Conservation (phyloP, 495 filamentous ascomycete species). For the Trichoderma parareesei region DNA sequence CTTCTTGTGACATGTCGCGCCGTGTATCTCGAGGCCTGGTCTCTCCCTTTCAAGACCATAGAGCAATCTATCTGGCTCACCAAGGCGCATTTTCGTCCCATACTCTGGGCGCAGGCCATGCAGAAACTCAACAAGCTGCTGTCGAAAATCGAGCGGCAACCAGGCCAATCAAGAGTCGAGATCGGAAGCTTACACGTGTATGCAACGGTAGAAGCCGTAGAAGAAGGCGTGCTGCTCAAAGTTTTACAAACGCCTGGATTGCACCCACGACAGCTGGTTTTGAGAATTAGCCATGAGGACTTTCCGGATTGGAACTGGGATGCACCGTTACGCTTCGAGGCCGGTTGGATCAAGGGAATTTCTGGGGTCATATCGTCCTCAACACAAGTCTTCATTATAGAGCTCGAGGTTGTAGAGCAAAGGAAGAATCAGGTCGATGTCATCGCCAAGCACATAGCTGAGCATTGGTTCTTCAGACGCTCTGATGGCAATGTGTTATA, state of each 20-base stretch:
- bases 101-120: slow-evolving; percentile 2
- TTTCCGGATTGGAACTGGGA: slow-evolving; percentile 26
- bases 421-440: slow-evolving; percentile 23
- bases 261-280: slow-evolving; percentile 17
- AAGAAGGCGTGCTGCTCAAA: slow-evolving; percentile 15
- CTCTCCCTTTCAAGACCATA: slow-evolving; percentile 21
- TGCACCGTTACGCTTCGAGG: slow-evolving; percentile 17
- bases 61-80: slow-evolving; percentile 24
- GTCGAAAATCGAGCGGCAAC: neutral
- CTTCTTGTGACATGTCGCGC: slow-evolving; percentile 36
- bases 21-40: slow-evolving; percentile 37
- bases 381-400: slow-evolving; percentile 19
- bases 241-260: slow-evolving; percentile 18
- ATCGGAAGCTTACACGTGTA: slow-evolving; percentile 17
- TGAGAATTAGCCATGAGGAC: slow-evolving; percentile 28
- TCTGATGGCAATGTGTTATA: slow-evolving; percentile 17
- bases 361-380: slow-evolving; percentile 18
- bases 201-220: slow-evolving; percentile 21
- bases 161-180: neutral
- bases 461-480: slow-evolving; percentile 23
- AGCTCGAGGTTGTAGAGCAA: slow-evolving; percentile 25
- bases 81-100: neutral
- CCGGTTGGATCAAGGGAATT: slow-evolving; percentile 18
- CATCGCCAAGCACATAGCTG: slow-evolving; percentile 17
- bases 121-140: neutral